Evolutionary conservation across 495 filamentous ascomycete species (phyloP).

Genomic region (Penicillium odoratum): DNA sequence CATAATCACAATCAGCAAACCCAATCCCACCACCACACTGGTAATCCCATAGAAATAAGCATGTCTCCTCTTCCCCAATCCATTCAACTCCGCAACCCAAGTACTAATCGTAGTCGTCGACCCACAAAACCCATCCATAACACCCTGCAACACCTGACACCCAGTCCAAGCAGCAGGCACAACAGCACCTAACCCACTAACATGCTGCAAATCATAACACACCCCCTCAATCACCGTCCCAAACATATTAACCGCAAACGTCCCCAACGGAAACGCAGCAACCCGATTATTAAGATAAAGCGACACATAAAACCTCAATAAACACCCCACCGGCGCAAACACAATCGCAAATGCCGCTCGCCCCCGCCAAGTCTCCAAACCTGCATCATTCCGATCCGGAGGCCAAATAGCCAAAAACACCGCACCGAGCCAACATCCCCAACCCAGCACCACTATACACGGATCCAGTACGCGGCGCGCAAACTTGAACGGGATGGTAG

Average conservation of each 20-base stretch:
- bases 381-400: constrained; percentile 54
- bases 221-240: constrained; percentile 68
- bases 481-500: constrained; percentile 57
- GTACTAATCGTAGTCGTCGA: constrained; percentile 90
- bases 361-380: constrained; percentile 62
- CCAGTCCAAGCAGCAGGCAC: constrained; percentile 43
- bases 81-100: constrained; percentile 80
- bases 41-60: constrained; percentile 72
- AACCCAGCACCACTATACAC: constrained; percentile 60
- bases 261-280: constrained; percentile 79
- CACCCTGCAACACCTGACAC: constrained; percentile 80
- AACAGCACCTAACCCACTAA: constrained; percentile 23
- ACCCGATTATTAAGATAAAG: constrained; percentile 66
- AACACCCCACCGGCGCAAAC: constrained; percentile 82
- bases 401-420: constrained; percentile 73
- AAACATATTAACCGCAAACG: constrained; percentile 79
- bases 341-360: constrained; percentile 73
- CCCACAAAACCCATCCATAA: constrained; percentile 91
- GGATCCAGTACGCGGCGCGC: constrained; percentile 64
- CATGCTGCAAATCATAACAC: constrained; percentile 73
- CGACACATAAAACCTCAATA: constrained; percentile 68
- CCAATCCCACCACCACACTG: constrained; percentile 66
- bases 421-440: constrained; percentile 76
- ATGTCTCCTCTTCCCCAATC: constrained; percentile 57
- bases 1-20: constrained; percentile 70